Evolutionary conservation across 225 moss, liverwort and hornwort species (phyloP), one percentile per base, ranked within the genome.

Genomic region (Pleurozium schreberi): DNA sequence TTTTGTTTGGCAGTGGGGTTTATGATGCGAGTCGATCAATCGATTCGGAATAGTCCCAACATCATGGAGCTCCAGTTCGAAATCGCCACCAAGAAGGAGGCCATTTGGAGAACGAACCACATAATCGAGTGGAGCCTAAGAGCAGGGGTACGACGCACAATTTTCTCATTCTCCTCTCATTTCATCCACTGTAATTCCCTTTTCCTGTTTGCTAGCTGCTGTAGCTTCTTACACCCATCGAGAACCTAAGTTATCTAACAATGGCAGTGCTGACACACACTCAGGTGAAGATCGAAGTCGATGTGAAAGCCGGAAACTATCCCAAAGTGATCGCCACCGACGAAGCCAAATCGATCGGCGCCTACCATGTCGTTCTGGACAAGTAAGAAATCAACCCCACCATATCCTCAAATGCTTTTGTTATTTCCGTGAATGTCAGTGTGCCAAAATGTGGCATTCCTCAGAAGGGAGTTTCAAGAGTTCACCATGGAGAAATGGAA

Each of bases 321-420:
- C 64, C 90, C 52, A 91, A 91, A 88, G 83, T 93, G 75, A 90
- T 94, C 58, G 83, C 64, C 83, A 83, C 87, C 8, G 93, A 94
- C 73, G 93, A 94, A 91, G 92, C 94, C 68, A 94, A 91, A 86
- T 70, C 93, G 11, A 91, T 94, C 19, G 92, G 94, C 53, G 93
- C 93, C 64, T 94, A 90, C 63, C 93, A 94, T 45, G 92, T 94
- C 85, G 83, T 94, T 53, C 91, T 94, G 26, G 93, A 92, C 87
- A 94, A 93, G 93, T 94, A 86, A 87, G 90, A 66, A 36, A n/a
- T n/a, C n/a, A n/a, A 17, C 57, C 21, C 52, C 50, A 27, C 33
- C 57, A 79, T 33, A 40, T 26, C 66, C 34, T 87, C 34, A 55
- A 17, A 13, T 55, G 19, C 53, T 13, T 40, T 23, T 16, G 26